These are phyloP conservation scores for Naganishia randhawae DNA, from an alignment of 768 basidiomycete species.

Conservation along the genomic window DNA sequence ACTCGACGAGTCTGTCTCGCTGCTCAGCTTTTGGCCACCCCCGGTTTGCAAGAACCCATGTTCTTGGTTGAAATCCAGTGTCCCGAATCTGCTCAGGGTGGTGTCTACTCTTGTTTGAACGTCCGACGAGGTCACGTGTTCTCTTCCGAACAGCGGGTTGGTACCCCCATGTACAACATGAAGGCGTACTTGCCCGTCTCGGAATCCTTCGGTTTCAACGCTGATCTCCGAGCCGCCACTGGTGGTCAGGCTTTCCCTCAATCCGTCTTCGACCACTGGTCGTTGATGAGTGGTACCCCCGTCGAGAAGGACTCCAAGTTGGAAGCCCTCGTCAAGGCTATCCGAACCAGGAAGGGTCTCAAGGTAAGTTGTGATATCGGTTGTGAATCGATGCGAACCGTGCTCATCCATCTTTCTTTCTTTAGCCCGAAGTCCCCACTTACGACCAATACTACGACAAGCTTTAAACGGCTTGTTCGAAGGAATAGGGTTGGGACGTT, in stretches of 20 bases:
- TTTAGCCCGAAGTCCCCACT: slow-evolving; percentile 76
- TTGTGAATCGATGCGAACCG: neutral
- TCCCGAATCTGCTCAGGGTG: slow-evolving; percentile 94
- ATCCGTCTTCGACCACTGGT: slow-evolving; percentile 88
- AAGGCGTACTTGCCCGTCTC: slow-evolving; percentile 53
- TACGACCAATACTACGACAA: slow-evolving; percentile 91
- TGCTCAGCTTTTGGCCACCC: slow-evolving; percentile 83
- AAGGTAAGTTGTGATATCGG: slow-evolving; percentile 57
- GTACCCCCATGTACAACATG: slow-evolving; percentile 99
- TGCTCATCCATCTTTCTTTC: slow-evolving; percentile 24
- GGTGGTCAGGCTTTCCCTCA: slow-evolving; percentile 99
- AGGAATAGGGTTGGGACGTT: slow-evolving; percentile 14
- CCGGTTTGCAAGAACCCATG: slow-evolving; percentile 90
- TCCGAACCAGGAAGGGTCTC: slow-evolving; percentile 92
- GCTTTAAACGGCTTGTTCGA: slow-evolving; percentile 54
- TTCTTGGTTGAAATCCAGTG: slow-evolving; percentile 99
- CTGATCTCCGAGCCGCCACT: slow-evolving; percentile 84
- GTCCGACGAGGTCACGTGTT: slow-evolving; percentile 98
- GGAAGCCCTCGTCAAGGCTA: slow-evolving; percentile 72
- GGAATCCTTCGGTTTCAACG: slow-evolving; percentile 86
- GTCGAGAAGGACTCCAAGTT: slow-evolving; percentile 84
- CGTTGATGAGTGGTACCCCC: slow-evolving; percentile 61
- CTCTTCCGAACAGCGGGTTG: slow-evolving; percentile 90
- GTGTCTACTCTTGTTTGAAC: slow-evolving; percentile 80
- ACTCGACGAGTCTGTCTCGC: slow-evolving; percentile 95